Conservation (phyloP, 1,139 yeast genomes). For the Debaryomycetaceae sp. region DNA sequence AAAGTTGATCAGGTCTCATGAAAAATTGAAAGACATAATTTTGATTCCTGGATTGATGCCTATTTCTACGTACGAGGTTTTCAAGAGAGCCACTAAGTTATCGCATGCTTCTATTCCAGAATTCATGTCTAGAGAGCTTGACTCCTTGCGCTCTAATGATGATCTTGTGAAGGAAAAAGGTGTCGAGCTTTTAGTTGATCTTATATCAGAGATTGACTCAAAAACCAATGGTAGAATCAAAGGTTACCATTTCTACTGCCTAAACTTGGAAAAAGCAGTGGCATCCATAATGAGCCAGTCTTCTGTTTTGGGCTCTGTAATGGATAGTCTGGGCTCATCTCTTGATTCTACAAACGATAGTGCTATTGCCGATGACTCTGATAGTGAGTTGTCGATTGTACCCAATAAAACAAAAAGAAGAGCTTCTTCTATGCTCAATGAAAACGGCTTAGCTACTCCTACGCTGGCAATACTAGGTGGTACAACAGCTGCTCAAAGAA, state of each 20-base stretch:
- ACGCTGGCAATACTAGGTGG: conserved; percentile 4
- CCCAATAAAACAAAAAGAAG: conserved; percentile 24
- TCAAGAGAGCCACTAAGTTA: conserved; percentile 83
- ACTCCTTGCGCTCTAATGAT: conserved; percentile 70
- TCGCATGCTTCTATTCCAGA: conserved; percentile 86
- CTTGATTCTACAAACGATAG: conserved; percentile 20
- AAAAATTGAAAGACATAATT: conserved; percentile 45
- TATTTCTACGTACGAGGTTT: conserved; percentile 82
- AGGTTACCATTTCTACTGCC: conserved; percentile 88
- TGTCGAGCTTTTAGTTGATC: conserved; percentile 64
- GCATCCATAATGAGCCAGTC: conserved; percentile 77
- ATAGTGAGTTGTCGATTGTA: conserved; percentile 15
- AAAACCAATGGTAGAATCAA: conserved; percentile 55
- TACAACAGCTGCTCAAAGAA: conserved; percentile 16
- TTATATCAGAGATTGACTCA: conserved; percentile 54
- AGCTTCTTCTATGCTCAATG: conserved; percentile 43
- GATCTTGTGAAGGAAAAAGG: conserved; percentile 83
- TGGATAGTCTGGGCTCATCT: conserved; percentile 14
- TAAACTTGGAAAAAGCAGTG: conserved; percentile 86
- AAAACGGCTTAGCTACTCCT: conserved; percentile 44
- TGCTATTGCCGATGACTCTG: conserved; percentile 35
- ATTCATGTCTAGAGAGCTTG: conserved; percentile 37
- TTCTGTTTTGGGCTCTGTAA: conserved; percentile 35
- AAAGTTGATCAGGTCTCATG: conserved; percentile 27
- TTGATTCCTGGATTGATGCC: conserved; percentile 96